Percentiles rank a stretch among this genome's conserved stretches.
Conservation (phyloP, 2,329 filamentous ascomycete species). For the Hymenoscyphus repandus region DNA sequence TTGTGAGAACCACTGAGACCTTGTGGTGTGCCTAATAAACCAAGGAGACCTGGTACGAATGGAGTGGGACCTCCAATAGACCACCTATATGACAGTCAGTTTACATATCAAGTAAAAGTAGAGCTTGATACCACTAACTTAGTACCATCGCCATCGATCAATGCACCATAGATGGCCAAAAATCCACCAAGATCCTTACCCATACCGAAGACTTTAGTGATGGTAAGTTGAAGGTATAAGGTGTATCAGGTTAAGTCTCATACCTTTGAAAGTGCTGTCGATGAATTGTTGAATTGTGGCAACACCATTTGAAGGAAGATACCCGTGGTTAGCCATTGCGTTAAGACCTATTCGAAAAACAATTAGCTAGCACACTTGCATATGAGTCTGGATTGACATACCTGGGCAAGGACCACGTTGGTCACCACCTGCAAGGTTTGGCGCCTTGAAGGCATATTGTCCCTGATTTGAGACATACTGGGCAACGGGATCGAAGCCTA, state of each 20-base stretch:
- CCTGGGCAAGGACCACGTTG: constrained; percentile 35
- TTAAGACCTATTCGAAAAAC: constrained; percentile 7
- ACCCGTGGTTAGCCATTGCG: constrained; percentile 5
- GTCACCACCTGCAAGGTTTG: constrained; percentile 30
- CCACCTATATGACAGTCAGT: constrained; percentile 27
- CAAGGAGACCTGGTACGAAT: constrained; percentile 23
- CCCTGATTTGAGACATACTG: constrained; percentile 24
- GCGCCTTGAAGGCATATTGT: constrained; percentile 32
- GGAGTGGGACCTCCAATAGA: constrained; percentile 44
- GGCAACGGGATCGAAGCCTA: constrained; percentile 6
- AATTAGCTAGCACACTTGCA: no score
- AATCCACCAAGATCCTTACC: constrained; percentile 36
- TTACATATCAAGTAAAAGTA: no score
- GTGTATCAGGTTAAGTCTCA: constrained; percentile 13
- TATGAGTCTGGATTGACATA: no score
- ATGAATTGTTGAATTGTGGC: constrained; percentile 28
- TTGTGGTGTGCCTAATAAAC: constrained; percentile 36
- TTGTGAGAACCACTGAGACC: constrained; percentile 49
- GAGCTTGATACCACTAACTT: constrained; percentile 6
- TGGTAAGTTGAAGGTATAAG: constrained; percentile 1
- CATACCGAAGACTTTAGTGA: constrained; percentile 40
- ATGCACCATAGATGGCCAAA: constrained; percentile 38
- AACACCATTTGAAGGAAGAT: constrained; percentile 34
- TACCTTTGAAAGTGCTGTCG: constrained; percentile 25
- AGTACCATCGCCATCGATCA: constrained; percentile 45